Conservation (phyloP, 192 early-diverging fungal species). For the Coemansia sp. region DNA sequence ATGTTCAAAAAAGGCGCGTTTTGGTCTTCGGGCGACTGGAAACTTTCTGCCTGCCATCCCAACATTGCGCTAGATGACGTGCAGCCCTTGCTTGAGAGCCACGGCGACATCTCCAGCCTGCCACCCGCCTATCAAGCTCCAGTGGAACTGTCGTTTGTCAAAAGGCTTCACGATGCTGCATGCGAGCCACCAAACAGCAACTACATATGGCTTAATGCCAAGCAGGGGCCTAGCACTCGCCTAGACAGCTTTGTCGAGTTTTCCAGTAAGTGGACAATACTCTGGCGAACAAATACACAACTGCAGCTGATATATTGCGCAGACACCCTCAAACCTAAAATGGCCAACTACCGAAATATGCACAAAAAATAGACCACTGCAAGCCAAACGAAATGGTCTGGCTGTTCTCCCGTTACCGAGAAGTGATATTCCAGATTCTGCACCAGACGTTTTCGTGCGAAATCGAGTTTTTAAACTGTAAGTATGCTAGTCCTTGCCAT, state of each 20-base stretch:
- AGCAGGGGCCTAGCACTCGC: background rate
- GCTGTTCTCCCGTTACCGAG: constrained; percentile 25
- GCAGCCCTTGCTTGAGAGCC: constrained; percentile 10
- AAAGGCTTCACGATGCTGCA: constrained; percentile 7
- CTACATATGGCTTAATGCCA: constrained; percentile 34
- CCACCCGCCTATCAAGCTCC: constrained; percentile 20
- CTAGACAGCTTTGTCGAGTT: constrained; percentile 12
- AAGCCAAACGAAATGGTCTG: constrained; percentile 32
- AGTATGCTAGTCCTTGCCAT: background rate
- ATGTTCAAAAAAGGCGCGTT: constrained; percentile 19
- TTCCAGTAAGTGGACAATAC: constrained; percentile 12
- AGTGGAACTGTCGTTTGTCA: constrained; percentile 19
- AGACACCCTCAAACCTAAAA: too few relatives aligned
- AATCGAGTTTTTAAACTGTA: constrained; percentile 34
- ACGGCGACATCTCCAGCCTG: constrained; percentile 17
- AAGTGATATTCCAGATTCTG: constrained; percentile 25
- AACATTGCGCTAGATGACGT: constrained; percentile 12
- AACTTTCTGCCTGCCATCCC: constrained; percentile 20
- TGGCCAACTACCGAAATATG: too few relatives aligned
- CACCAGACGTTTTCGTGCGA: constrained; percentile 17
- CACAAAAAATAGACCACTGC: constrained; percentile 9
- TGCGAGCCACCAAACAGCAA: background rate
- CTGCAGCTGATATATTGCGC: background rate
- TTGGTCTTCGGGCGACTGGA: constrained; percentile 6
- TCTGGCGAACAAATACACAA: background rate